Base-by-base conservation (phyloP, 2,329 filamentous ascomycete genomes). In the Geosmithia putterillii region DNA sequence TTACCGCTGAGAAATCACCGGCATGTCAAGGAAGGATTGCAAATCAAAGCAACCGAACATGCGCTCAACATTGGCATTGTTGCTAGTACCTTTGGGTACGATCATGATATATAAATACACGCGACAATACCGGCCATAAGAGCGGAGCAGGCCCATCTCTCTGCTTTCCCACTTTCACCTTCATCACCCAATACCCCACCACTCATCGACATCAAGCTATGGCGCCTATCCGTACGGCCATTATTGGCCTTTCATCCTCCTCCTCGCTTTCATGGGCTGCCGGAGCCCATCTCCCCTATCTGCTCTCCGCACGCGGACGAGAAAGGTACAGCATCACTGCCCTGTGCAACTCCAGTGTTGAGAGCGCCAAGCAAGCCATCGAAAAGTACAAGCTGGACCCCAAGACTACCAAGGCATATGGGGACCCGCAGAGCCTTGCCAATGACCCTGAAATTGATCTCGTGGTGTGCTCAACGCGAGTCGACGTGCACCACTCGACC, bases 261-360 rank as follows among this genome's bases (percentile, higher is more conserved):
- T 68, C 71, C 41, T 63, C 63, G 23, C 66, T 64, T 4, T 66
- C 67, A 0, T 82, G 76, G 76, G 75, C 74, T 2, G 63, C 60
- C 25, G 50, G 53, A 21, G 74, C 70, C 2, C 78, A 82, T 51
- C 66, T 81, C 0, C 74, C 79, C 0, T 80, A 79, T 52, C 69
- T 82, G 3, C 55, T 67, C 23, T 71, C 71, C 0, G 55, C 65
- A 0, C 58, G 54, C 3, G 65, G 67, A 7, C 62, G 60, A 15
- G 48, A 60, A 2, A 59, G 65, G 12, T 76, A 67, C 47, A 45
- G 63, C 21, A 70, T 78, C 39, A 65, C 70, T 1, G 74, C 71
- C 1, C 58, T 79, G 1, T 64, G 67, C 46, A 76, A 77, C 58
- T 71, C 66, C 18, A 67, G 61, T 39, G 52, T 65, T 1, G 56